phyloP scores from a whole-genome alignment of 345 rosid genomes.

The Viola odorata region DNA sequence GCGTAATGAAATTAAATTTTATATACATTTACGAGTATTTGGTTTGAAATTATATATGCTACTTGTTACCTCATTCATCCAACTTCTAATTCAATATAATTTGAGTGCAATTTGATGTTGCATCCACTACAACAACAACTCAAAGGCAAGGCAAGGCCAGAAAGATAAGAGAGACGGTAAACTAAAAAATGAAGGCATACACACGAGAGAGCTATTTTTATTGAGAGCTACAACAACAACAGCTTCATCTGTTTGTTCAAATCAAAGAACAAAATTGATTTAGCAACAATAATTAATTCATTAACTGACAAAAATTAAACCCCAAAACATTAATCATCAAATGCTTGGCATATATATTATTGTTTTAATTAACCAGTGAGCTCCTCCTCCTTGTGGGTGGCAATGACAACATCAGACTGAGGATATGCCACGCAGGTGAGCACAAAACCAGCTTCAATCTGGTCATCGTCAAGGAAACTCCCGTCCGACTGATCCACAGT shows the following conservation, averaged over 20 bases:
- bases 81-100: no score
- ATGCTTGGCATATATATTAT: not conserved
- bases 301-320: not conserved
- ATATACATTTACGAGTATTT: no score
- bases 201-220: no score
- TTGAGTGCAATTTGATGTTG: no score
- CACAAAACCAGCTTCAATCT: slow-evolving; percentile 54
- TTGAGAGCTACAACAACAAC: not conserved
- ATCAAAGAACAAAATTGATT: not conserved
- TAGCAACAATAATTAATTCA: not conserved
- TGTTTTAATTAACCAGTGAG: slow-evolving; percentile 25
- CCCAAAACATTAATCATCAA: not conserved
- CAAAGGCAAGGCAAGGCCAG: no score
- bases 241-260: slow-evolving; percentile 3
- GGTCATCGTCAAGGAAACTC: slow-evolving; percentile 81
- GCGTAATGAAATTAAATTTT: no score
- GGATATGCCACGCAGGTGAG: slow-evolving; percentile 84
- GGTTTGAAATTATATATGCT: no score
- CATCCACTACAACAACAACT: no score
- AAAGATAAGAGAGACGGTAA: no score
- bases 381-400: slow-evolving; percentile 93
- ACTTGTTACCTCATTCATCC: no score
- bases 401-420: slow-evolving; percentile 44
- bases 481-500: slow-evolving; percentile 72
- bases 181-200: not conserved